Base-by-base conservation (phyloP, 1,284 basidiomycete species). In the Cutaneotrichosporon sp. region DNA sequence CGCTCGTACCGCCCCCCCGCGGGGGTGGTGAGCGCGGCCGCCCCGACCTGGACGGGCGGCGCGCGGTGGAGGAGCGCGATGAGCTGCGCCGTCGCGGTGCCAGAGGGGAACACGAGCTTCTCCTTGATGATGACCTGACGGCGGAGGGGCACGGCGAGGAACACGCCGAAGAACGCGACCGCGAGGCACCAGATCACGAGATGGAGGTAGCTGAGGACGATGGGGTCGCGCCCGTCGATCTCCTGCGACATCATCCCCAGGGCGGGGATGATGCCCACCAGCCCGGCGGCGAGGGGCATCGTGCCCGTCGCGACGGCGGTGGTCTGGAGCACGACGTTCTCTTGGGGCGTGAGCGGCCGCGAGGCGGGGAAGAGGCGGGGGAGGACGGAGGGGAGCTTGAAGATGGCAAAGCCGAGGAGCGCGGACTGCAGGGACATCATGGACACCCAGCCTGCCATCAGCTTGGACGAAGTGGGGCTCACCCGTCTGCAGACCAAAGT, bases 81-180 rank as follows among this genome's bases (percentile, higher is more conserved):
- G 20, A 98, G 83, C 72, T 97, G 95, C 1, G 95, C 95, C 0
- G 95, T 98, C 0, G 95, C 95, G n/a, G 91, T 97, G 24, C 95
- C 95, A 0, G 90, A 93, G 0, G 95, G 95, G 69, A 98, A 98
- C 0, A 90, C 84, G 16, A 98, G 86, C 76, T 95, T 88, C 76
- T 98, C 95, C 75, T 94, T 89, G 47, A 98, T 87, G 61, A 98
- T 95, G 88, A 97, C 92, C 86, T 97, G 93, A 71, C 92, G 90
- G 50, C 95, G 87, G 45, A 98, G 84, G 1, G 95, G 95, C 8
- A 92, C 91, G 0, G 95, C 95, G 58, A 98, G 84, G 77, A 97
- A 97, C 18, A 98, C 93, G 6, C 92, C 94, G 76, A 95, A 97
- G 81, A 95, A 97, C 8, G 94, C 93, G 27, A 97, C 86, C 5